phyloP scores from a whole-genome alignment of 1,139 yeast genomes.

The Meyerozyma carpophila region DNA sequence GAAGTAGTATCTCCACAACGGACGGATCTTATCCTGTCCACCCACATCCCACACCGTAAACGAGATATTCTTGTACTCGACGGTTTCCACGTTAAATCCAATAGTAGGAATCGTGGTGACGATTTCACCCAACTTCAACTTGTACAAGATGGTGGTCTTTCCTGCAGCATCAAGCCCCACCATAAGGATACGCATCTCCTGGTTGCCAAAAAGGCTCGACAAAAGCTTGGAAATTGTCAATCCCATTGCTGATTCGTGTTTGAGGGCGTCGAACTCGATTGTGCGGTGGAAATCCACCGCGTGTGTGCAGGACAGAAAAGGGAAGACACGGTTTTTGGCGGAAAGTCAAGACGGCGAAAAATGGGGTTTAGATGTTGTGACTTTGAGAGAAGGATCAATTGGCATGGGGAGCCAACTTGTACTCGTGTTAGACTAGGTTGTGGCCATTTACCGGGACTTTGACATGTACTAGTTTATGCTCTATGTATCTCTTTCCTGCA shows the following conservation, averaged over 20 bases:
- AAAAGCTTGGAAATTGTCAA: slow-evolving; percentile 82
- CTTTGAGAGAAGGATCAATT: no score
- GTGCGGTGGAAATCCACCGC: background rate
- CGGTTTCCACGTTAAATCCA: slow-evolving; percentile 40
- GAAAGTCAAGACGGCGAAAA: no score
- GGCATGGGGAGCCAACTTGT: no score
- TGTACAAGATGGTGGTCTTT: slow-evolving; percentile 38
- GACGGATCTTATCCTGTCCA: slow-evolving; percentile 41
- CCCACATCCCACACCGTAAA: slow-evolving; percentile 43
- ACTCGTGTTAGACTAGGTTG: no score
- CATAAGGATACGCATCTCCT: slow-evolving; percentile 41
- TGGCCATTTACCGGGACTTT: no score
- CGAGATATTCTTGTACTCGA: slow-evolving; percentile 37
- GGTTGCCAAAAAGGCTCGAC: slow-evolving; percentile 49
- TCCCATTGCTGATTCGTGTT: slow-evolving; percentile 50
- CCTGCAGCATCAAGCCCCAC: slow-evolving; percentile 43
- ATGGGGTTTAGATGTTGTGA: no score
- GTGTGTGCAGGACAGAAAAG: background rate
- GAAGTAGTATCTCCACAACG: slow-evolving; percentile 41
- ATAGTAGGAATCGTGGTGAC: slow-evolving; percentile 40
- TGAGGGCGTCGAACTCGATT: background rate
- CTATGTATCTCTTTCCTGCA: background rate
- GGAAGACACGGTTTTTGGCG: no score
- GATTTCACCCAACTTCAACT: slow-evolving; percentile 38
- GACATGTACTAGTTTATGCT: no score